These are phyloP conservation scores for Sambucus nigra DNA, from an alignment of 129 eudicot genomes.

Conservation along the genomic window DNA sequence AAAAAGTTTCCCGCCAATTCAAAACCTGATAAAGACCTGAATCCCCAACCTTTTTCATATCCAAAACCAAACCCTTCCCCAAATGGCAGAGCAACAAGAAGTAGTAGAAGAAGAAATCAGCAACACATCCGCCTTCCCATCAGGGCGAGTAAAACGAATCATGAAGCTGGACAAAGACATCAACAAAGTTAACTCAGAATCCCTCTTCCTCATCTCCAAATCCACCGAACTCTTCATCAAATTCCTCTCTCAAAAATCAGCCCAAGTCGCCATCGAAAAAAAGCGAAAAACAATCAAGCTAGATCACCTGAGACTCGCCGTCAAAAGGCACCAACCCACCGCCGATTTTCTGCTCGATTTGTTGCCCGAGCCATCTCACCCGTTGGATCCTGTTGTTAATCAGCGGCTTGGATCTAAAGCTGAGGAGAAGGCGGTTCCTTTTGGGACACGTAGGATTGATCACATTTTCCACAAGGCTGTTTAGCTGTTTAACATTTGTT, in stretches of 20 bases:
- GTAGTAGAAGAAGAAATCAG: constrained; percentile 21
- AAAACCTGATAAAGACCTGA: background rate
- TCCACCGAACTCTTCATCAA: constrained; percentile 68
- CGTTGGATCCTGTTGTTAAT: constrained; percentile 11
- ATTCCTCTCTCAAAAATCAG: constrained; percentile 64
- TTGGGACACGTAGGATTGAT: constrained; percentile 52
- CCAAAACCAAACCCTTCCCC: background rate
- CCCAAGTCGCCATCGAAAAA: constrained; percentile 58
- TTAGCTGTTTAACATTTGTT: constrained; percentile 18
- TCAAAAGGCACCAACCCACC: constrained; percentile 78
- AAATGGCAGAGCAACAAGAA: constrained; percentile 54
- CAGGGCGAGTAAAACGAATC: constrained; percentile 64
- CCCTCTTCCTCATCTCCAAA: constrained; percentile 48
- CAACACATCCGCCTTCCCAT: constrained; percentile 42
- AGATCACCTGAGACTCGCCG: constrained; percentile 67
- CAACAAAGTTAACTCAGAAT: constrained; percentile 68
- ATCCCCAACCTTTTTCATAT: background rate
- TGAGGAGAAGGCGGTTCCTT: constrained; percentile 28
- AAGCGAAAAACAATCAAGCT: constrained; percentile 56
- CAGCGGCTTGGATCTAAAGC: constrained; percentile 14
- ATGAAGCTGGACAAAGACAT: constrained; percentile 81
- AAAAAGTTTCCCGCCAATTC: constrained; percentile 18
- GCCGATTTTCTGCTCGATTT: constrained; percentile 81
- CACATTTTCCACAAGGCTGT: constrained; percentile 47
- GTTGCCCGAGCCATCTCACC: constrained; percentile 43